Evolutionary conservation across 176 grass and related monocot genomes (phyloP).

Genomic region (Olyra latifolia): DNA sequence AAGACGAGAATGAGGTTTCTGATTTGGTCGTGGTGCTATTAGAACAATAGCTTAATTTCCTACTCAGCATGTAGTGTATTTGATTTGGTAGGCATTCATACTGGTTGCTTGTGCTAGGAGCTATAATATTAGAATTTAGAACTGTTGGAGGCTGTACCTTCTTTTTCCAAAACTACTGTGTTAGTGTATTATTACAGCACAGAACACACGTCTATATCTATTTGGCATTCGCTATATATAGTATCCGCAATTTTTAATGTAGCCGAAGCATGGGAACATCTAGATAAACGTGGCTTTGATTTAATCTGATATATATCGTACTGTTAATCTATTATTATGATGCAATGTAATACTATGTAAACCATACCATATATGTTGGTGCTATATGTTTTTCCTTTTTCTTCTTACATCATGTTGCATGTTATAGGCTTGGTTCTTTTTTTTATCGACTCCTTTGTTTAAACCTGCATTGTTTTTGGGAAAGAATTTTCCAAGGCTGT

Average conservation of each 20-base stretch:
- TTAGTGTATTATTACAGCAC: not conserved
- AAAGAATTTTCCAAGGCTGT: not conserved
- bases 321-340: not conserved
- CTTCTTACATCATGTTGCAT: constrained; percentile 13
- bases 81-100: not conserved
- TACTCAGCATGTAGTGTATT: not conserved
- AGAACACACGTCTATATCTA: not conserved
- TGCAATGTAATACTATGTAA: not conserved
- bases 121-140: not conserved
- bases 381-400: not conserved
- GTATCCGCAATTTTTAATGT: not conserved
- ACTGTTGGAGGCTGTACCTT: not conserved
- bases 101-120: not conserved
- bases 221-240: constrained; percentile 6
- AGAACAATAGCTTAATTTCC: not conserved
- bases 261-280: not conserved
- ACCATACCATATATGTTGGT: not conserved
- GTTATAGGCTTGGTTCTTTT: not conserved
- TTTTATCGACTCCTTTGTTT: not conserved
- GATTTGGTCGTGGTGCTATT: not conserved
- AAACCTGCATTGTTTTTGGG: not conserved
- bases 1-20: not conserved
- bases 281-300: not conserved
- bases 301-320: not conserved
- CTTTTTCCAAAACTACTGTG: not conserved